Conservation (phyloP, 495 filamentous ascomycete genomes). For the Trichodelitschia bisporula region DNA sequence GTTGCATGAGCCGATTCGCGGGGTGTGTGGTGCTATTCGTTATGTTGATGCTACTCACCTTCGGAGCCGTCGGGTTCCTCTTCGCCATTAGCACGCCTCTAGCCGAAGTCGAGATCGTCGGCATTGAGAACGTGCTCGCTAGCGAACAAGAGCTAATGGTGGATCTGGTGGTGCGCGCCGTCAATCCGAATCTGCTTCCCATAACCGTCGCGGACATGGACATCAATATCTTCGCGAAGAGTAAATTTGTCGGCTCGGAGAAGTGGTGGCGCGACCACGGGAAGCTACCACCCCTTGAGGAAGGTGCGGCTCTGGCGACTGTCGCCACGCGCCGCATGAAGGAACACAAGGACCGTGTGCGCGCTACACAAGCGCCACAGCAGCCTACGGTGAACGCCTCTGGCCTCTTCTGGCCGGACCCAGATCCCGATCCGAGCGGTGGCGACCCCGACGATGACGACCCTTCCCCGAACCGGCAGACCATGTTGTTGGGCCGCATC, state of each 20-base stretch:
- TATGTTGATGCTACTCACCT: constrained; percentile 49
- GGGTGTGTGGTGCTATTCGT: constrained; percentile 54
- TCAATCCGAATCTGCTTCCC: constrained; percentile 78
- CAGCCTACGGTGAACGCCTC: too few relatives aligned
- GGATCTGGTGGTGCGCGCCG: constrained; percentile 63
- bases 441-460: constrained; percentile 28
- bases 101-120: constrained; percentile 43
- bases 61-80: constrained; percentile 64
- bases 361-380: neutral
- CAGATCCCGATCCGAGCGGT: constrained; percentile 11
- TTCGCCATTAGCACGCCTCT: constrained; percentile 79
- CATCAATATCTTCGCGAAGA: constrained; percentile 82
- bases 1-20: constrained; percentile 47
- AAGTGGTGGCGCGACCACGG: constrained; percentile 42
- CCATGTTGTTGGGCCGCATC: constrained; percentile 75
- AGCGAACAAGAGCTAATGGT: constrained; percentile 92
- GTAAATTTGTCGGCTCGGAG: constrained; percentile 56
- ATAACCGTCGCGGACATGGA: constrained; percentile 66
- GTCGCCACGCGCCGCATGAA: neutral
- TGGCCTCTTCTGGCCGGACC: neutral
- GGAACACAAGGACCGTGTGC: neutral
- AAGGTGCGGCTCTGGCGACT: neutral
- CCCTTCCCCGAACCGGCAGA: constrained; percentile 31
- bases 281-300: neutral
- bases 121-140: constrained; percentile 70